Evolutionary conservation across 352 stramenopile genomes (phyloP).

Genomic region (Pythium diclinum): DNA sequence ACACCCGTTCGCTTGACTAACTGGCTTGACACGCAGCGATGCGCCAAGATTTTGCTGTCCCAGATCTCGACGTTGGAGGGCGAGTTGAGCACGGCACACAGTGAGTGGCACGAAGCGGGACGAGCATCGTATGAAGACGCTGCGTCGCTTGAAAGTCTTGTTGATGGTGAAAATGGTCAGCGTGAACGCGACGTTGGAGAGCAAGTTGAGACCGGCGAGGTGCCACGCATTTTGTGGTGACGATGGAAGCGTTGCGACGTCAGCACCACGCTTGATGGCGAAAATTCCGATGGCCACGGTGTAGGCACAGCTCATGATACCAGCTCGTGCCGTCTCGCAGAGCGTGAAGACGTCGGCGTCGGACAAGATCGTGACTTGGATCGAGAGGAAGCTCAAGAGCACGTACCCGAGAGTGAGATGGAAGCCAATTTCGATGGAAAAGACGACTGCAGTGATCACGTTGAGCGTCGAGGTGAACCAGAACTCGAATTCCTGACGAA

Average conservation of each 20-base stretch:
- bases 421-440: constrained; percentile 14
- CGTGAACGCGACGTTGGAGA: constrained; percentile 21
- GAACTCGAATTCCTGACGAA: constrained; percentile 21
- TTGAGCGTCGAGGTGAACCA: constrained; percentile 20
- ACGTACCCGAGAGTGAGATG: constrained; percentile 5
- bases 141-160: constrained; percentile 22
- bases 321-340: too few species aligned
- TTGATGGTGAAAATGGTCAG: constrained; percentile 24
- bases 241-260: too few species aligned
- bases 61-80: not conserved
- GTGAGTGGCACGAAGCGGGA: constrained; percentile 11
- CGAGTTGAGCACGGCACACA: constrained; percentile 12
- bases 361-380: constrained; percentile 19
- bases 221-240: too few species aligned
- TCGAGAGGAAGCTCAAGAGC: constrained; percentile 19
- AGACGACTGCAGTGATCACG: constrained; percentile 6
- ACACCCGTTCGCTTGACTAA: too few species aligned
- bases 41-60: too few species aligned
- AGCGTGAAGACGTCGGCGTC: constrained; percentile 17
- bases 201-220: constrained; percentile 9
- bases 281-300: too few species aligned
- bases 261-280: too few species aligned
- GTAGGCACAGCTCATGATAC: too few species aligned
- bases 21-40: too few species aligned
- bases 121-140: not conserved